Conservation (phyloP, 1,284 basidiomycete species). For the Sanghuangporus sanghuang region DNA sequence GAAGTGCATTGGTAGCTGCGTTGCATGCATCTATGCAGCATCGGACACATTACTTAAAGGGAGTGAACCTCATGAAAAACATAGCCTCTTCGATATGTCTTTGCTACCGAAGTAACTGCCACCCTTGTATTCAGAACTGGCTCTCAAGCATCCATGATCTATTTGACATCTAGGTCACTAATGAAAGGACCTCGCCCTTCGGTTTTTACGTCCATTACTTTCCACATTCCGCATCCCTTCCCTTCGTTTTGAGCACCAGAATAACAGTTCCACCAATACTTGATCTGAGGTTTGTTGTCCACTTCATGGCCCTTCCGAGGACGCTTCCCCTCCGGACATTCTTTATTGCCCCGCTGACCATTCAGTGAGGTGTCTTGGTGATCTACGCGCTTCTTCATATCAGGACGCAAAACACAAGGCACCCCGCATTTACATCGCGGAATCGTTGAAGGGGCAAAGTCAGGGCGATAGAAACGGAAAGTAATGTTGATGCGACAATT, state of each 20-base stretch:
- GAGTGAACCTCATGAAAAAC: too few species aligned
- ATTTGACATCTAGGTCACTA: slow-evolving; percentile 8
- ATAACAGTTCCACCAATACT: slow-evolving; percentile 88
- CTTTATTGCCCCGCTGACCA: slow-evolving; percentile 7
- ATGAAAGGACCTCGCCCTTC: slow-evolving; percentile 64
- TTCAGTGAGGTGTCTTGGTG: slow-evolving; percentile 4
- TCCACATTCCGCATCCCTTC: slow-evolving; percentile 82
- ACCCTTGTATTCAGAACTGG: too few species aligned
- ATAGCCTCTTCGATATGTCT: too few species aligned
- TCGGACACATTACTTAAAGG: too few species aligned
- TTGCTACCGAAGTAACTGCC: too few species aligned
- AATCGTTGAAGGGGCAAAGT: slow-evolving; percentile 68
- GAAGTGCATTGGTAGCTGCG: too few species aligned
- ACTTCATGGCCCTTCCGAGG: slow-evolving; percentile 14
- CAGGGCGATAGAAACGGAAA: slow-evolving; percentile 83
- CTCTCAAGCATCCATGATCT: too few species aligned
- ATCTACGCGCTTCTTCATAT: slow-evolving; percentile 62
- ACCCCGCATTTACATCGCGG: slow-evolving; percentile 78
- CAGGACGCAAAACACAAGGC: slow-evolving; percentile 71
- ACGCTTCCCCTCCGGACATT: slow-evolving; percentile 16
- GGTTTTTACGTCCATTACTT: slow-evolving; percentile 66
- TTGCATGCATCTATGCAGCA: too few species aligned
- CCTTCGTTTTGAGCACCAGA: slow-evolving; percentile 78
- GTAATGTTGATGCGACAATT: slow-evolving; percentile 86
- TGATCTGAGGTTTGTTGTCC: slow-evolving; percentile 40